Percentiles rank a stretch among this genome's conserved stretches.
phyloP scores from a whole-genome alignment of 1,284 basidiomycete species.

The Lignosus rhinocerotis region DNA sequence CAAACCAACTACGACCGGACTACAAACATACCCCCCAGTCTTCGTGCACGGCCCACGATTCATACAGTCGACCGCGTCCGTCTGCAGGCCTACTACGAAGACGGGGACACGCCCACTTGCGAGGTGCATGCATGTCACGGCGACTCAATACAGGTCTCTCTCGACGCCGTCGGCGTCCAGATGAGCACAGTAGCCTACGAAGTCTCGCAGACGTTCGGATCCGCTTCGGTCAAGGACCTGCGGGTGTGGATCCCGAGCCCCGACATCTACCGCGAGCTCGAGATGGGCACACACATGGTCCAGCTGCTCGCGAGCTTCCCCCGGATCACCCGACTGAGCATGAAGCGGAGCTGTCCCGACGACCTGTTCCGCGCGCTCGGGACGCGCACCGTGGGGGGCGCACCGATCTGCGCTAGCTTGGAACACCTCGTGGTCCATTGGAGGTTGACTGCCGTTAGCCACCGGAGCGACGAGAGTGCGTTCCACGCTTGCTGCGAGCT shows the following conservation, averaged over 20 bases:
- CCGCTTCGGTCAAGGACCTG: neutral
- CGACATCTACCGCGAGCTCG: neutral
- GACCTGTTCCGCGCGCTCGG: neutral
- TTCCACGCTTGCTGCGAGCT: neutral
- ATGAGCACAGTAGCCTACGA: neutral
- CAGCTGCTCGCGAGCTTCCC: conserved; percentile 3
- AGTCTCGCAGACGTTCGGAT: neutral
- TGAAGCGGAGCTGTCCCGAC: neutral
- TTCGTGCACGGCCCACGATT: neutral
- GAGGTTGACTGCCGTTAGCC: neutral
- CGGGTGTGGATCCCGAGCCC: neutral
- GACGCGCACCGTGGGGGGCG: neutral
- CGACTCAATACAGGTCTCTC: neutral
- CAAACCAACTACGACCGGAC: neutral
- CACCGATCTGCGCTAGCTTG: neutral
- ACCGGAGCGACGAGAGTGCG: neutral
- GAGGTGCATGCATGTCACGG: neutral
- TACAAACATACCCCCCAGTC: neutral
- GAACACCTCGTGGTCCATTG: conserved; percentile 2
- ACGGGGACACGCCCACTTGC: neutral
- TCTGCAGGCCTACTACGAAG: neutral
- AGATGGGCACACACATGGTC: neutral
- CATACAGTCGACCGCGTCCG: neutral
- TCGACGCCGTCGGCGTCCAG: neutral
- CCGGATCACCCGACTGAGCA: neutral